Base-by-base conservation (phyloP, 345 rosid species). In the Euphorbia pulcherrima region DNA sequence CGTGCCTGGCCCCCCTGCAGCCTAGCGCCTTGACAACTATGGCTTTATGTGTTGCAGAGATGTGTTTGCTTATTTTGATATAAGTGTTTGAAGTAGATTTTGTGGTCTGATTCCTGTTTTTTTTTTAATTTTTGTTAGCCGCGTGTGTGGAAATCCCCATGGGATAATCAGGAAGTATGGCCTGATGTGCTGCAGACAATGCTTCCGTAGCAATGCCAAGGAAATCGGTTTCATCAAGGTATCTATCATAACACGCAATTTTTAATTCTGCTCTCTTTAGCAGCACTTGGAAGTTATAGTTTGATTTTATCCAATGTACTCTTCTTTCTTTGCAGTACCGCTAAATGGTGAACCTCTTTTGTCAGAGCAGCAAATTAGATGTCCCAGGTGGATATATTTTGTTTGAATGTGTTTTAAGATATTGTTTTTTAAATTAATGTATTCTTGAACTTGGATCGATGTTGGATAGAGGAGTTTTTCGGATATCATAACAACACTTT, bases 191-290 rank as follows among this genome's bases (percentile, higher is more conserved):
- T 76, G 80, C 69, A 76, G 80, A 35, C 80, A 76, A 58, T 76
- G 80, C 80, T 76, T 76, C 73, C 76, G 72, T 12, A 76, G 80
- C 76, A 76, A 76, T 51, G 80, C 80, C 55, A 76, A 76, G 70
- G 80, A 72, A 47, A 76, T 76, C 24, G 80, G 80, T 20, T 76
- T 76, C 80, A 72, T 76, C 62, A 76, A 76, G 76, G 78, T 75
- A 10, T 60, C 13, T 1, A 18, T 62, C 2, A 44, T 24, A 8
- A 6, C 30, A 10, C 50, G 20, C 18, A 35, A 48, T n/a, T 3
- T 29, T 11, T 8, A 30, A 35, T 6, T 23, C 13, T 44, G 0
- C 67, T 3, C 3, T 50, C 5, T 24, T 9, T 61, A 33, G 18
- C 8, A 2, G 27, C 41, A 1, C 14, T 13, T 23, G 13, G 13